Base-by-base conservation (phyloP, 768 basidiomycete species). In the Suillus subluteus region DNA sequence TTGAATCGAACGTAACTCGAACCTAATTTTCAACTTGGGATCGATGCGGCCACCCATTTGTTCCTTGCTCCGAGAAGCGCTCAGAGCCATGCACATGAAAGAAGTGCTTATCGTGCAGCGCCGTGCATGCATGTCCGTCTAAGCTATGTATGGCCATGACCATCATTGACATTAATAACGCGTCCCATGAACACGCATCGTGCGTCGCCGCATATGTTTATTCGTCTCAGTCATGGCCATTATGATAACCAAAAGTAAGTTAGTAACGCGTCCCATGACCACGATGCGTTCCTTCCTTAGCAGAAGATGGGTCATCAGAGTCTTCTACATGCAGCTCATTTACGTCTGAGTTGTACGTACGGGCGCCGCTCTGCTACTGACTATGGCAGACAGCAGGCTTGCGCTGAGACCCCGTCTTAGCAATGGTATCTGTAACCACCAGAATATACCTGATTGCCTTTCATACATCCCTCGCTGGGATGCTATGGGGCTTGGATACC, bases 401-500 rank as follows among this genome's bases (percentile, higher is more conserved):
- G 55, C 32, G 35, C 55, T 37, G 55, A 35, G 32, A 56, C 32
- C 6, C 38, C 38, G 26, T 30, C 40, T 41, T 11, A 59, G 23
- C 26, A 11, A 72, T 75, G 74, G 54, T 38, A 35, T 62, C 71
- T 32, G 58, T 35, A 55, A 62, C 70, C 54, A 62, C 68, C 18
- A 69, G 67, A 66, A 64, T 76, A 12, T 76, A 75, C 63, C 52
- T 75, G 46, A 69, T 76, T 30, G 76, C 75, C 13, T 55, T 70
- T 30, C 65, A 71, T 40, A 66, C 72, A 35, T 78, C 76, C 15
- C 55, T 76, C 11, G 72, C 71, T 44, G 75, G 75, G 41, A 69
- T 76, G 69, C 59, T 76, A 61, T 78, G 74, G 74, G 76, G 76
- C 32, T 67, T 76, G n/a, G 75, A 77, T 62, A 76, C 75, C 15